A percentile compares a stretch with the other conserved stretches of the same genome.
These are phyloP conservation scores for Viola odorata DNA, from an alignment of 345 rosid genomes.

Conservation along the genomic window DNA sequence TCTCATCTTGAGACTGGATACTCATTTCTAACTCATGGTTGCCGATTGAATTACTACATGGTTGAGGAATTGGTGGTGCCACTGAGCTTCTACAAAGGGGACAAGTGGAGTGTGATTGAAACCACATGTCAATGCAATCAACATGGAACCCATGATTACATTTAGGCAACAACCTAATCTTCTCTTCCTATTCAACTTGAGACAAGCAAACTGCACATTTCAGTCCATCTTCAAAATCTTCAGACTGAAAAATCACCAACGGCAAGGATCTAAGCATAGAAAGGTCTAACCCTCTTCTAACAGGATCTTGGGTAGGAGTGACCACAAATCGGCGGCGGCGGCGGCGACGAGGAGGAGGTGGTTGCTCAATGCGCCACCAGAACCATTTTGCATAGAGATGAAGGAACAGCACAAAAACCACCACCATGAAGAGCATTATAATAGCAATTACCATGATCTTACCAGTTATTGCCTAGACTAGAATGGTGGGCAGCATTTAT, in stretches of 20 bases:
- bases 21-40: not conserved
- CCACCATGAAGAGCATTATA: not conserved
- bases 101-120: constrained; percentile 36
- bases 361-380: constrained; percentile 49
- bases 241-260: not conserved
- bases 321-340: constrained; percentile 8
- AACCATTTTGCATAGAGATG: constrained; percentile 8
- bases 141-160: constrained; percentile 46
- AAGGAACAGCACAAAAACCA: constrained; percentile 4
- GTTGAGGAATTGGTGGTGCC: not conserved
- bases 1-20: constrained; percentile 24
- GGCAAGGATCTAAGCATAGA: not conserved
- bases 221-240: constrained; percentile 2
- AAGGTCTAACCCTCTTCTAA: not conserved
- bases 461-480: constrained; percentile 37
- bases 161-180: constrained; percentile 26
- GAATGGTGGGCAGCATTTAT: too few species aligned
- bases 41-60: not conserved
- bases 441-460: constrained; percentile 3
- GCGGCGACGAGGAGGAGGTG: constrained; percentile 14
- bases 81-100: constrained; percentile 31
- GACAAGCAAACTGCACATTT: constrained; percentile 35
- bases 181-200: constrained; percentile 21
- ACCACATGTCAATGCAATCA: constrained; percentile 41
- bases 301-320: not conserved